Conservation (phyloP, 257 asterid genomes). For the Solanum rostratum region DNA sequence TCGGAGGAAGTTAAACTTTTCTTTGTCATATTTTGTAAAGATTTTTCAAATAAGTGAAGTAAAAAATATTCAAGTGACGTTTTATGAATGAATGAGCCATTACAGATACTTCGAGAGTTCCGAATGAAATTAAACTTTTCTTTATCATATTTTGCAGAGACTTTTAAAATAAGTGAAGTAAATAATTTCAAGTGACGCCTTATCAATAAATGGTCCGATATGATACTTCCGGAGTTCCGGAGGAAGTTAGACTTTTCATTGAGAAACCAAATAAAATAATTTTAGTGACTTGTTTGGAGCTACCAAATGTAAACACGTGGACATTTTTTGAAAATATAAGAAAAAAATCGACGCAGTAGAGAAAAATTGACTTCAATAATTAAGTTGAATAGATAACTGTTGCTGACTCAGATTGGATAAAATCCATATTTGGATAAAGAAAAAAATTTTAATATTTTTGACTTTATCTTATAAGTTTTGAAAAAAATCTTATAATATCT, state of each 20-base stretch:
- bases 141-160: no score
- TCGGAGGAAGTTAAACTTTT: no score
- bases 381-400: neutral
- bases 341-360: neutral
- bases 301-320: neutral
- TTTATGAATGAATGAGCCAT: no score
- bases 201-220: no score
- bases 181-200: no score
- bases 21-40: no score
- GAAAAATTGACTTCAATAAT: neutral
- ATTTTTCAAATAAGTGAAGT: no score
- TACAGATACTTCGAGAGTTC: no score
- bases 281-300: neutral
- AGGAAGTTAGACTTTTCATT: neutral
- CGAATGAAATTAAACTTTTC: no score
- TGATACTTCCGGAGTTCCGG: no score
- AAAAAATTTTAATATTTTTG: neutral
- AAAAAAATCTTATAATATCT: neutral
- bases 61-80: no score
- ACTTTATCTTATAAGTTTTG: neutral
- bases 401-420: neutral
- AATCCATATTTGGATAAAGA: neutral
- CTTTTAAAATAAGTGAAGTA: no score
- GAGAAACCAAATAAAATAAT: neutral
- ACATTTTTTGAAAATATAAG: neutral